These are phyloP conservation scores for Carex parvula DNA, from an alignment of 176 grass and related monocot species.

Conservation along the genomic window DNA sequence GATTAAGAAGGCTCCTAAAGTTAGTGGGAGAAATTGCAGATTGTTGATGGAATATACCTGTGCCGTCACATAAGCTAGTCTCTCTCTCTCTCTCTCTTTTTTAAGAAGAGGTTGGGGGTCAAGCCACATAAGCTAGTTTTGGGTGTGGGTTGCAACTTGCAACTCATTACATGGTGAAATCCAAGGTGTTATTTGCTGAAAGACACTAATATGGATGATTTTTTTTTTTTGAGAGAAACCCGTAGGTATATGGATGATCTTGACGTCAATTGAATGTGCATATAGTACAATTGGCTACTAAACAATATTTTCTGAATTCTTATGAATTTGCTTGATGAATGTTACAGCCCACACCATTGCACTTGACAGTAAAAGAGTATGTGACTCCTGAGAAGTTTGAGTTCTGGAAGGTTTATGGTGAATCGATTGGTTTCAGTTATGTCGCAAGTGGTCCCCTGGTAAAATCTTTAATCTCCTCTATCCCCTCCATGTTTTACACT, in stretches of 20 bases:
- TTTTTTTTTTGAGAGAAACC: too few species aligned
- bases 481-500: background rate
- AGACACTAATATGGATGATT: background rate
- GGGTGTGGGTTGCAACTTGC: background rate
- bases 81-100: too few species aligned
- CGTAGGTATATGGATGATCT: too few species aligned
- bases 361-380: conserved; percentile 90
- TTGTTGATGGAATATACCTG: background rate
- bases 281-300: background rate
- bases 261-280: background rate
- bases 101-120: too few species aligned
- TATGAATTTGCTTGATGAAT: conserved; percentile 14
- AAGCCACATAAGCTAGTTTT: background rate
- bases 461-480: conserved; percentile 5
- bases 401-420: conserved; percentile 87
- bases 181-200: background rate
- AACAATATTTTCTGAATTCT: background rate
- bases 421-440: conserved; percentile 78
- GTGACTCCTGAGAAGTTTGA: conserved; percentile 86
- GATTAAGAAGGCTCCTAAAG: background rate
- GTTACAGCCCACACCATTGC: conserved; percentile 71
- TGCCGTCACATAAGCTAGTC: background rate
- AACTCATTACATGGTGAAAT: background rate
- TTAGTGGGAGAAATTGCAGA: background rate
- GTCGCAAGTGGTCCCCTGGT: conserved; percentile 95